A percentile compares a stretch with the other conserved stretches of the same genome.
Evolutionary conservation across 2,329 filamentous ascomycete species (phyloP).

Genomic region (Calonectria leucothoes): DNA sequence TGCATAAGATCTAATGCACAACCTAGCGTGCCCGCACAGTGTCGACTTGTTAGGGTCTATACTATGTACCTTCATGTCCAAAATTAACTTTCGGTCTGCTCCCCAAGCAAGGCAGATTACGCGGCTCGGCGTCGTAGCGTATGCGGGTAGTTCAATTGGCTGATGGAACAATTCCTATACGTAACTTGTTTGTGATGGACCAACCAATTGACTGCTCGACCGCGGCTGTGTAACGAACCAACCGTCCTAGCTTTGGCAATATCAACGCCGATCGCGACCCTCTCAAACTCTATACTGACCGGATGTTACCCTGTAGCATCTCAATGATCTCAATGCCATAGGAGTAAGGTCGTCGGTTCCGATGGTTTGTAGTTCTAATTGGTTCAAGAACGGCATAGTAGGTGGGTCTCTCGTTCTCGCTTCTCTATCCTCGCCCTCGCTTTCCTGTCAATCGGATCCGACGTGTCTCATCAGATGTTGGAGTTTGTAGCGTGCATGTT

Average conservation of each 20-base stretch:
- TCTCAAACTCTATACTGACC: background rate
- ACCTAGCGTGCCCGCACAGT: background rate
- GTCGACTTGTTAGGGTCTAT: background rate
- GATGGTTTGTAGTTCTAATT: background rate
- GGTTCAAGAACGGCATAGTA: background rate
- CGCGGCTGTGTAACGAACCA: background rate
- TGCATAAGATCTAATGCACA: background rate
- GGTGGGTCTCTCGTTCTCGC: too few species aligned
- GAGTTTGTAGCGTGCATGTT: too few species aligned
- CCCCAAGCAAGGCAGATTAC: background rate
- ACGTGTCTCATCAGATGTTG: too few species aligned
- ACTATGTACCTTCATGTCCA: background rate
- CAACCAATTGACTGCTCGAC: background rate
- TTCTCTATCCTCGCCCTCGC: background rate
- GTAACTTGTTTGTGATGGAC: background rate
- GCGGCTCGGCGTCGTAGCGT: background rate
- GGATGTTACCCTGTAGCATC: background rate
- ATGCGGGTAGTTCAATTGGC: background rate
- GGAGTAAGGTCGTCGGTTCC: background rate
- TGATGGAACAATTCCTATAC: background rate
- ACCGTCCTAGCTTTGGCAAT: background rate
- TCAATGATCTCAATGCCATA: background rate
- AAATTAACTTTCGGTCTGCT: background rate
- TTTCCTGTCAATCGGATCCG: too few species aligned
- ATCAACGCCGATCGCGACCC: background rate